phyloP scores from a whole-genome alignment of 768 basidiomycete genomes.

The Dacryopinax primogenitus region DNA sequence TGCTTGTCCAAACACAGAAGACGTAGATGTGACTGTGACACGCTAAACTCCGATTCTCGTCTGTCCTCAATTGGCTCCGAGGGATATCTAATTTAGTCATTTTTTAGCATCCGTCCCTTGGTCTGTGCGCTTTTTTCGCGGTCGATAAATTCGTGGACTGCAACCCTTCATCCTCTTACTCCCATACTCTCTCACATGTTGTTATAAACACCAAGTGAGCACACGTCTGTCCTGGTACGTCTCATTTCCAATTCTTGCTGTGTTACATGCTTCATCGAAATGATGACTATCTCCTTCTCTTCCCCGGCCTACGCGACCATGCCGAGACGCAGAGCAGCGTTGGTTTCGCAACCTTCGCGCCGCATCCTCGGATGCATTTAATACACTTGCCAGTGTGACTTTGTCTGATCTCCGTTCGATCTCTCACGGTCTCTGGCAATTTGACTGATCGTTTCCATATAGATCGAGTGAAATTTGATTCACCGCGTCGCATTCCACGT shows the following conservation, averaged over 20 bases:
- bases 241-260: not conserved
- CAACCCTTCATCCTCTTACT: too few species aligned
- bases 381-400: slow-evolving; percentile 86
- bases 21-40: too few species aligned
- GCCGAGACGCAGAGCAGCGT: slow-evolving; percentile 57
- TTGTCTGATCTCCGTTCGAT: slow-evolving; percentile 43
- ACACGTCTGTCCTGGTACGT: not conserved
- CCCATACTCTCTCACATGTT: not conserved
- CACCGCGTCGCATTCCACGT: too few species aligned
- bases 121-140: not conserved
- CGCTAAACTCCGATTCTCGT: too few species aligned
- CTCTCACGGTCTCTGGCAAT: not conserved
- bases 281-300: slow-evolving; percentile 70
- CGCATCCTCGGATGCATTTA: slow-evolving; percentile 39
- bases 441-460: not conserved
- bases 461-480: too few species aligned
- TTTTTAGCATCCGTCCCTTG: not conserved
- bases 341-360: slow-evolving; percentile 59
- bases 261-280: not conserved
- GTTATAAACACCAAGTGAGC: not conserved
- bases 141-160: too few species aligned
- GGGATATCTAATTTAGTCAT: not conserved
- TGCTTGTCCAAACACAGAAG: too few species aligned
- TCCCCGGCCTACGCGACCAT: slow-evolving; percentile 87
- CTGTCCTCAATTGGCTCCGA: too few species aligned